Evolutionary conservation across 2,329 filamentous ascomycete genomes (phyloP).

Genomic region (Metarhizium rileyi): DNA sequence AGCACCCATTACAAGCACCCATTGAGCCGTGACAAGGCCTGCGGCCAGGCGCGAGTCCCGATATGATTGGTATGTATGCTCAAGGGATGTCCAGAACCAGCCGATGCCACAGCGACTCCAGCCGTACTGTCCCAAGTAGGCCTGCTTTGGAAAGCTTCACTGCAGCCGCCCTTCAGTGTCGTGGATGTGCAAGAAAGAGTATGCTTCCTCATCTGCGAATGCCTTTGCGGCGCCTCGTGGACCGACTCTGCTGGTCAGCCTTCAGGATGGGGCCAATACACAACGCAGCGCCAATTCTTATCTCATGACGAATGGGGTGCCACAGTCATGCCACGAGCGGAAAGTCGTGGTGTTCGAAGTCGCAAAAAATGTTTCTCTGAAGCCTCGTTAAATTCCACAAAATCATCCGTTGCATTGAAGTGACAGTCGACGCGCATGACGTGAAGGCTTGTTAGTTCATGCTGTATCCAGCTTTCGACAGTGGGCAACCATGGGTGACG

Average conservation of each 20-base stretch:
- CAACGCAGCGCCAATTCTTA: slow-evolving; percentile 1
- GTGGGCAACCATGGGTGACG: neutral
- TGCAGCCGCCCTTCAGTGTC: too few relatives aligned
- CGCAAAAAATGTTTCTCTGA: neutral
- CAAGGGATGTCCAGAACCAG: too few relatives aligned
- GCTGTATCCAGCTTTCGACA: neutral
- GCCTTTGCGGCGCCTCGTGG: neutral
- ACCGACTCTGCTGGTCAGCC: slow-evolving; percentile 4
- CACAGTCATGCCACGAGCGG: slow-evolving; percentile 7
- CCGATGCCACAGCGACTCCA: neutral
- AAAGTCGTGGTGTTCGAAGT: neutral
- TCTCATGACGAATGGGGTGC: slow-evolving; percentile 6
- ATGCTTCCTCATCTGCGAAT: neutral
- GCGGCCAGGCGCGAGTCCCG: too few relatives aligned
- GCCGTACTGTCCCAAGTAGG: too few relatives aligned
- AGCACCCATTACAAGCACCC: too few relatives aligned
- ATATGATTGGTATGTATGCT: too few relatives aligned
- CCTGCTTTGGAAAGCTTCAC: too few relatives aligned
- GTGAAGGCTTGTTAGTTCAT: neutral
- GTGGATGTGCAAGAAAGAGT: neutral
- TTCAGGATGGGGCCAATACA: slow-evolving; percentile 2
- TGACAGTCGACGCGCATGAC: neutral
- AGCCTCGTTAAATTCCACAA: neutral
- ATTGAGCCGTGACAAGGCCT: too few relatives aligned
- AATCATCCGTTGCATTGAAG: neutral